These are phyloP conservation scores for Haplographium delicatum DNA, from an alignment of 495 filamentous ascomycete species.

Conservation along the genomic window DNA sequence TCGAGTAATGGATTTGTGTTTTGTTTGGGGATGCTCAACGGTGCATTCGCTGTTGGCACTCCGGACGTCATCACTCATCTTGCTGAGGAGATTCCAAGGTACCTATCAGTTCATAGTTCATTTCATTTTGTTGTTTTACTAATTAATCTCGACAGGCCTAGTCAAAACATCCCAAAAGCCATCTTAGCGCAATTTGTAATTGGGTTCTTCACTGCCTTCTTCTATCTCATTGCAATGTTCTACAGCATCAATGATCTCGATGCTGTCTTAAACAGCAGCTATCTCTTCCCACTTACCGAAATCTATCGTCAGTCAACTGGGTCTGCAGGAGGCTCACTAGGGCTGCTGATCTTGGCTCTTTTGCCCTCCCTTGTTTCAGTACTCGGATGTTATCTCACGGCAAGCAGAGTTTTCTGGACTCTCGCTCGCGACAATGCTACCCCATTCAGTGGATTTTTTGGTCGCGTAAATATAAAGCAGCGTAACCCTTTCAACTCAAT, in stretches of 20 bases:
- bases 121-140: no score
- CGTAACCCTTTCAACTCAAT: constrained; percentile 59
- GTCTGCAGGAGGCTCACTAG: constrained; percentile 50
- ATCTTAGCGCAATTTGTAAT: constrained; percentile 54
- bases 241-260: constrained; percentile 65
- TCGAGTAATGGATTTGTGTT: constrained; percentile 67
- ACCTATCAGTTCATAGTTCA: not conserved
- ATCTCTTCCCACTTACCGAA: constrained; percentile 63
- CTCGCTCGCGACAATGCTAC: constrained; percentile 61
- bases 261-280: constrained; percentile 46
- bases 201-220: constrained; percentile 62
- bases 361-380: constrained; percentile 56
- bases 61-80: constrained; percentile 73
- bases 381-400: constrained; percentile 37
- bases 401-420: constrained; percentile 57
- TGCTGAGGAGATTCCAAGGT: constrained; percentile 71
- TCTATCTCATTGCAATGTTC: constrained; percentile 68
- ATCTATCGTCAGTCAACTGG: constrained; percentile 77
- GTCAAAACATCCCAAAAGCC: constrained; percentile 56
- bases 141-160: constrained; percentile 31
- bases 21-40: constrained; percentile 76
- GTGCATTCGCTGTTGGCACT: constrained; percentile 78
- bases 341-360: constrained; percentile 66
- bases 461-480: constrained; percentile 31
- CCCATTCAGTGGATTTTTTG: constrained; percentile 37